Conservation (phyloP, 23 red algal genomes). For the Gracilaria gracilis region DNA sequence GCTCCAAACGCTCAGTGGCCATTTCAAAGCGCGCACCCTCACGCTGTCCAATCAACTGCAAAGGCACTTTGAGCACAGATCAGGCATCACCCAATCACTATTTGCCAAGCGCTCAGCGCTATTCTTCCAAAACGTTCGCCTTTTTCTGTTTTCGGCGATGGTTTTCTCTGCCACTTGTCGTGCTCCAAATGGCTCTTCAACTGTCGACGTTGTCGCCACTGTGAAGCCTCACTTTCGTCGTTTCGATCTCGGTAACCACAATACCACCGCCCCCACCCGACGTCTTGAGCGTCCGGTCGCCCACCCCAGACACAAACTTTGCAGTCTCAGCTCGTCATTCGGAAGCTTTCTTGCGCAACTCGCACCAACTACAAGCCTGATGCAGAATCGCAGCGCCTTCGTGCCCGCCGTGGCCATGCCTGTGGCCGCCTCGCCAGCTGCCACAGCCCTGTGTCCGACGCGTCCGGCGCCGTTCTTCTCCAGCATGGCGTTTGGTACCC, state of each 20-base stretch:
- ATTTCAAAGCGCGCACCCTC: not conserved
- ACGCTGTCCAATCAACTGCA: not conserved
- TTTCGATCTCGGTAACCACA: not conserved
- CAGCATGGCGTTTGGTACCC: conserved; percentile 63
- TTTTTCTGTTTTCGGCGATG: not conserved
- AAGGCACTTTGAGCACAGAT: not conserved
- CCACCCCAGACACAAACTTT: too few species aligned
- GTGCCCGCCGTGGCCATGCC: not conserved
- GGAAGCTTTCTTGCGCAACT: not conserved
- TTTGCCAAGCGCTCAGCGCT: conserved; percentile 1
- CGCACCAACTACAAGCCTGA: not conserved
- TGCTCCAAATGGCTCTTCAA: not conserved
- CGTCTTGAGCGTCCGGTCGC: too few species aligned
- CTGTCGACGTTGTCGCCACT: not conserved
- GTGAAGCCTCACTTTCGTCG: not conserved
- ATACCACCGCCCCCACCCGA: not conserved
- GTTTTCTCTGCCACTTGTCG: not conserved
- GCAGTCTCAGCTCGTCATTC: not conserved
- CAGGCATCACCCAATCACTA: not conserved
- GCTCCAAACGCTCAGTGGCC: not conserved
- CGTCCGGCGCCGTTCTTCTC: conserved; percentile 65
- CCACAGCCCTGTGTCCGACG: not conserved
- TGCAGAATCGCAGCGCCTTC: conserved; percentile 31
- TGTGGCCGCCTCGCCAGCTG: conserved; percentile 6
- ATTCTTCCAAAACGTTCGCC: not conserved